Evolutionary conservation across 1,284 basidiomycete genomes (phyloP).

Genomic region (Cryptococcus sp.): DNA sequence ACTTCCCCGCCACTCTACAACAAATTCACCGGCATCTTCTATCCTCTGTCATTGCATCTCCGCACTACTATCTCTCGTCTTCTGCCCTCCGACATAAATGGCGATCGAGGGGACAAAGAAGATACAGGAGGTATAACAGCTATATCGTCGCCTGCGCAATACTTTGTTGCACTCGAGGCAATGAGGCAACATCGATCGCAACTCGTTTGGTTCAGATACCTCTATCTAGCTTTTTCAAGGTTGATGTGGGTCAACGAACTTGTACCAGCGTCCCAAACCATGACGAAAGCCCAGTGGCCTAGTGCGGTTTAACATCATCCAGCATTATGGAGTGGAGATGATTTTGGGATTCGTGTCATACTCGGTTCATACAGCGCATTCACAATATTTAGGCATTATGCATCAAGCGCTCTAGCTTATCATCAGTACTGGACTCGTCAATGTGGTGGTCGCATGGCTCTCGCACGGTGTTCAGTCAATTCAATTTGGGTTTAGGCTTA

Average conservation of each 20-base stretch:
- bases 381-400: no score
- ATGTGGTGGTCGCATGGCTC: no score
- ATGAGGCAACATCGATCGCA: slow-evolving; percentile 77
- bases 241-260: slow-evolving; percentile 94
- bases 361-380: no score
- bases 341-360: no score
- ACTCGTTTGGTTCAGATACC: slow-evolving; percentile 85
- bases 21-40: slow-evolving; percentile 57
- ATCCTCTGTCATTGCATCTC: slow-evolving; percentile 34
- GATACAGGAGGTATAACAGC: slow-evolving; percentile 28
- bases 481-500: no score
- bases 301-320: not conserved
- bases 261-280: slow-evolving; percentile 40
- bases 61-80: not conserved
- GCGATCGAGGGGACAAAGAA: not conserved
- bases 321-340: no score
- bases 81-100: not conserved
- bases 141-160: slow-evolving; percentile 62
- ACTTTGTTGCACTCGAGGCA: slow-evolving; percentile 63
- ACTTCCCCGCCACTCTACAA: slow-evolving; percentile 60
- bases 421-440: no score
- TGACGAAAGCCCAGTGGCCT: no score
- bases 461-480: no score
- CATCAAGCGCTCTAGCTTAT: no score
- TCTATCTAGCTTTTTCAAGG: slow-evolving; percentile 78